Conservation (phyloP, 768 basidiomycete species). For the Tricholomella constricta region DNA sequence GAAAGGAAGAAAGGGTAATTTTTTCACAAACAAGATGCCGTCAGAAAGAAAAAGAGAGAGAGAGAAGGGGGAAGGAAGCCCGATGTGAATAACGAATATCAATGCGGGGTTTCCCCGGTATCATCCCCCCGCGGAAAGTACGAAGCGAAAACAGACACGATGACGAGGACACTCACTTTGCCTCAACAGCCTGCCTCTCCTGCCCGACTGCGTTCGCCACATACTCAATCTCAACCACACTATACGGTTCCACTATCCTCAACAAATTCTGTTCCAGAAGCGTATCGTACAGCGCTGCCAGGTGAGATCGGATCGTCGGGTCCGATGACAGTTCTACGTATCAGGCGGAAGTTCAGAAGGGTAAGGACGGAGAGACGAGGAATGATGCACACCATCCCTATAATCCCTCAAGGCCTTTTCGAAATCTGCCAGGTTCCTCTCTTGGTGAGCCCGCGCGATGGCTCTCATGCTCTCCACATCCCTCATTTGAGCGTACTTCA, state of each 20-base stretch:
- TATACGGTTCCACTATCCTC: constrained; percentile 95
- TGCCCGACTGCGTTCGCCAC: constrained; percentile 89
- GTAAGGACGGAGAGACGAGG: neutral
- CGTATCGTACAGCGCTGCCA: constrained; percentile 93
- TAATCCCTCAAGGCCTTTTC: constrained; percentile 87
- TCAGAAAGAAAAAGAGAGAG: too few species aligned
- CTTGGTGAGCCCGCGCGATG: constrained; percentile 91
- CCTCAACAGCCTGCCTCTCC: constrained; percentile 85
- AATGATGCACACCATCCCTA: constrained; percentile 57
- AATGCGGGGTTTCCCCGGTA: too few species aligned
- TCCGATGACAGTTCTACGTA: constrained; percentile 87
- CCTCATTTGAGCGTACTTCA: constrained; percentile 82
- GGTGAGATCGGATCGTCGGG: constrained; percentile 92
- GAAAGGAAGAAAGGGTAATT: neutral
- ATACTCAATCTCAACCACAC: constrained; percentile 85
- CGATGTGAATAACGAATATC: too few species aligned
- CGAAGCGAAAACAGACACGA: neutral
- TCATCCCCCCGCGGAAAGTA: neutral
- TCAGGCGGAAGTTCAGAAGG: too few species aligned
- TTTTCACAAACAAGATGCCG: too few species aligned
- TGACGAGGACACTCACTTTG: constrained; percentile 61
- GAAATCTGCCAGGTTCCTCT: constrained; percentile 86
- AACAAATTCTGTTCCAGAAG: constrained; percentile 94
- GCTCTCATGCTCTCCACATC: constrained; percentile 97
- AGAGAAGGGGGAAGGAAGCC: neutral